Evolutionary conservation across 2,329 filamentous ascomycete species (phyloP).

Genomic region (Sporothrix pallida): DNA sequence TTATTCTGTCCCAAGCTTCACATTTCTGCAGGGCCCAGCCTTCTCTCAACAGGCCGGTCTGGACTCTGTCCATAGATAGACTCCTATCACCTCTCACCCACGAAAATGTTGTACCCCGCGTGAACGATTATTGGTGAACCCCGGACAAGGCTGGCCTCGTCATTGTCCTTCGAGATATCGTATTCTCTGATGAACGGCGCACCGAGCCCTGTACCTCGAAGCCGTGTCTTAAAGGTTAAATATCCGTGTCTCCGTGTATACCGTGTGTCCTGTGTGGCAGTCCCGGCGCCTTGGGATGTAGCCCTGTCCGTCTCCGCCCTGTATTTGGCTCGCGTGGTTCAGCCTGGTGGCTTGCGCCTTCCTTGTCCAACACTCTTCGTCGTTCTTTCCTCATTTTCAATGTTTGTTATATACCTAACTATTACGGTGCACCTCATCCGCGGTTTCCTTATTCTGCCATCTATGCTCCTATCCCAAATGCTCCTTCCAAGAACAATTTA

Average conservation of each 20-base stretch:
- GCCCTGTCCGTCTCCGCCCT: neutral
- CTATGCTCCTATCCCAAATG: neutral
- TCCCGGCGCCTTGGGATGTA: slow-evolving; percentile 12
- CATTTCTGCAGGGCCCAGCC: slow-evolving; percentile 22
- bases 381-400: neutral
- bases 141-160: slow-evolving; percentile 22
- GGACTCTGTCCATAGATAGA: slow-evolving; percentile 17
- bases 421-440: neutral
- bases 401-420: neutral
- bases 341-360: neutral
- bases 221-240: slow-evolving; percentile 30
- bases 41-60: slow-evolving; percentile 4
- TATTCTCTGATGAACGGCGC: neutral
- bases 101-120: slow-evolving; percentile 6
- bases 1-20: slow-evolving; percentile 9
- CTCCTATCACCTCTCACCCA: neutral
- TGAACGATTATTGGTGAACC: neutral
- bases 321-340: neutral
- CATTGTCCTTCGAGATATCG: neutral
- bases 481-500: neutral
- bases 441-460: neutral
- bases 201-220: neutral
- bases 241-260: slow-evolving; percentile 10
- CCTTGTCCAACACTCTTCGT: neutral
- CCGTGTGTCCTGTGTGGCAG: slow-evolving; percentile 23